A percentile compares a stretch with the other conserved stretches of the same genome.
These are phyloP conservation scores for Neurospora sp. DNA, from an alignment of 2,329 filamentous ascomycete genomes.

Conservation along the genomic window DNA sequence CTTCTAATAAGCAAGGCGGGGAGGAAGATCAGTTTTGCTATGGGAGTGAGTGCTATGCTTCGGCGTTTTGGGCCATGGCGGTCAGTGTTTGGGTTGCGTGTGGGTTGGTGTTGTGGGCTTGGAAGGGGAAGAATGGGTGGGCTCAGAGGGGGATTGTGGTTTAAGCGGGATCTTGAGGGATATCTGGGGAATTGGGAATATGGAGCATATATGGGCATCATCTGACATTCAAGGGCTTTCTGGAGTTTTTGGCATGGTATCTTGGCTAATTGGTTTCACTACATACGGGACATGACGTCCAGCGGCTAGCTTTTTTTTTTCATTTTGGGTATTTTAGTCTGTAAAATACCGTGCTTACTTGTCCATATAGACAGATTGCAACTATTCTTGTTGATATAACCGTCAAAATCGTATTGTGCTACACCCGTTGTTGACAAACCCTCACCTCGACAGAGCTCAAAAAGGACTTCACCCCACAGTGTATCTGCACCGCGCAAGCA, in stretches of 20 bases:
- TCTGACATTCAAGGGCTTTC: neutral
- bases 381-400: neutral
- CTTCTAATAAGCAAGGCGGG: slow-evolving; percentile 21
- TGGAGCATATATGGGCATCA: neutral
- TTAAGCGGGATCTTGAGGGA: slow-evolving; percentile 18
- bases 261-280: neutral
- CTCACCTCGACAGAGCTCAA: neutral
- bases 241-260: neutral
- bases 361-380: neutral
- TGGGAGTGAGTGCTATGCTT: slow-evolving; percentile 69
- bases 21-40: slow-evolving; percentile 59
- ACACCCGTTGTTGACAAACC: neutral
- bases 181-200: neutral
- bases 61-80: slow-evolving; percentile 80
- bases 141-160: slow-evolving; percentile 62
- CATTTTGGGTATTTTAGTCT: neutral
- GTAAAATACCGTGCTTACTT: neutral
- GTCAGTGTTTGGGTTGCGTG: slow-evolving; percentile 70
- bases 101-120: slow-evolving; percentile 63
- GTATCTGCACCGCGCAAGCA: neutral
- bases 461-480: neutral
- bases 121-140: slow-evolving; percentile 73
- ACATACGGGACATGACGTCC: neutral
- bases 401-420: neutral
- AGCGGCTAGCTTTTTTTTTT: neutral